Percentiles rank a stretch among this genome's conserved stretches.
These are phyloP conservation scores for Entonaema liquescens DNA, from an alignment of 495 filamentous ascomycete genomes.

Conservation along the genomic window DNA sequence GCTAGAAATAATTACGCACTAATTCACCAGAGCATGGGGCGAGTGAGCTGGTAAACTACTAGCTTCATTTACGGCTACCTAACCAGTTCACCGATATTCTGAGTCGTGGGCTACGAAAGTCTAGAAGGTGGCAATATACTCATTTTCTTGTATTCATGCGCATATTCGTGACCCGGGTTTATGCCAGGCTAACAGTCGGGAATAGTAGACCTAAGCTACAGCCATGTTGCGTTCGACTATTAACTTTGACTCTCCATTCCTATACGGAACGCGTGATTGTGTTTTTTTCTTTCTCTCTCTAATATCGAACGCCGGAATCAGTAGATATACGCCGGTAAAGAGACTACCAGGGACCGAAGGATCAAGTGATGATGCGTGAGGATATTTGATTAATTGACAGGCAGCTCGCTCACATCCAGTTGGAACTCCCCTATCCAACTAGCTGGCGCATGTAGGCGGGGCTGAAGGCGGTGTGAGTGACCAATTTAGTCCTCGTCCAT, in stretches of 20 bases:
- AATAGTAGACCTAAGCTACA: conserved; percentile 21
- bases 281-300: too few relatives aligned
- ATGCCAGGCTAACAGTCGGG: conserved; percentile 3
- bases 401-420: conserved; percentile 11
- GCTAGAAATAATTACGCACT: neutral
- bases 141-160: conserved; percentile 33
- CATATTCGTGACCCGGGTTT: conserved; percentile 4
- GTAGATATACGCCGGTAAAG: conserved; percentile 12
- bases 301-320: conserved; percentile 13
- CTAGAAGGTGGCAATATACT: neutral
- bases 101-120: neutral
- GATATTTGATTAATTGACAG: conserved; percentile 9
- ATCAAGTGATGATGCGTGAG: conserved; percentile 12
- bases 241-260: conserved; percentile 1
- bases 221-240: conserved; percentile 6
- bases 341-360: conserved; percentile 18
- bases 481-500: conserved; percentile 58
- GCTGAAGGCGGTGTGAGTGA: neutral
- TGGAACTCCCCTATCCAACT: conserved; percentile 27
- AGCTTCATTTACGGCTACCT: neutral
- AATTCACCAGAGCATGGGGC: neutral
- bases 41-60: neutral
- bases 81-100: neutral
- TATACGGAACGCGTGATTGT: conserved; percentile 14
- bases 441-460: conserved; percentile 2